Conservation (phyloP, 2,329 filamentous ascomycete genomes). For the Trichoderma semiorbis region DNA sequence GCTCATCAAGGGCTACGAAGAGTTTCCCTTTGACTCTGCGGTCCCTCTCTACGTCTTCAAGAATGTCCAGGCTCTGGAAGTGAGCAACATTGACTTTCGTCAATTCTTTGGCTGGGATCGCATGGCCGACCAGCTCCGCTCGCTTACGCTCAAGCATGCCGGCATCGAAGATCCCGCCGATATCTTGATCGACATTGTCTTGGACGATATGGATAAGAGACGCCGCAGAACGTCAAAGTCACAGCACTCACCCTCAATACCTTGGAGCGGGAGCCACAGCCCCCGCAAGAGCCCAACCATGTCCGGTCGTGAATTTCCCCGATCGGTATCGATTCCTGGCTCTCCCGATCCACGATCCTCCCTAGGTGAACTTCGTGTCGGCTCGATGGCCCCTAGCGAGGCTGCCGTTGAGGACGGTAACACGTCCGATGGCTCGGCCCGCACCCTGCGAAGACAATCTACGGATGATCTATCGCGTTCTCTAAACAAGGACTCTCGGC, state of each 20-base stretch:
- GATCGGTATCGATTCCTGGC: conserved; percentile 66
- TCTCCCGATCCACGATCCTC: conserved; percentile 52
- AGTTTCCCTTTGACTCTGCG: conserved; percentile 96
- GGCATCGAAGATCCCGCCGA: conserved; percentile 87
- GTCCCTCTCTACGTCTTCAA: conserved; percentile 97
- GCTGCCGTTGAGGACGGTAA: conserved; percentile 43
- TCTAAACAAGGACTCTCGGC: conserved; percentile 47
- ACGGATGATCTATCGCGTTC: conserved; percentile 44
- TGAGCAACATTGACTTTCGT: conserved; percentile 92
- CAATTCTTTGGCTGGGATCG: conserved; percentile 98
- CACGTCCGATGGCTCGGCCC: conserved; percentile 31
- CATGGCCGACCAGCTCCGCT: conserved; percentile 85
- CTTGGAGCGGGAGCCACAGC: conserved; percentile 58
- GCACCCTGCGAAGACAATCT: conserved; percentile 46
- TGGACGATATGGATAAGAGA: conserved; percentile 94
- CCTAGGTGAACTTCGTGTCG: conserved; percentile 50
- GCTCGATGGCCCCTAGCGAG: conserved; percentile 57
- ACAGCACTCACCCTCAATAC: conserved; percentile 72
- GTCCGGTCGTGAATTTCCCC: conserved; percentile 62
- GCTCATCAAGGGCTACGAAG: conserved; percentile 89
- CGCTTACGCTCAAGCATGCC: conserved; percentile 82
- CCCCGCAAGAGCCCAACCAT: conserved; percentile 61
- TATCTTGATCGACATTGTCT: conserved; percentile 84
- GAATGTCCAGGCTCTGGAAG: conserved; percentile 88
- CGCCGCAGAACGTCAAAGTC: conserved; percentile 83